phyloP scores from a whole-genome alignment of 305 asterid species.

The Rubia balearica region DNA sequence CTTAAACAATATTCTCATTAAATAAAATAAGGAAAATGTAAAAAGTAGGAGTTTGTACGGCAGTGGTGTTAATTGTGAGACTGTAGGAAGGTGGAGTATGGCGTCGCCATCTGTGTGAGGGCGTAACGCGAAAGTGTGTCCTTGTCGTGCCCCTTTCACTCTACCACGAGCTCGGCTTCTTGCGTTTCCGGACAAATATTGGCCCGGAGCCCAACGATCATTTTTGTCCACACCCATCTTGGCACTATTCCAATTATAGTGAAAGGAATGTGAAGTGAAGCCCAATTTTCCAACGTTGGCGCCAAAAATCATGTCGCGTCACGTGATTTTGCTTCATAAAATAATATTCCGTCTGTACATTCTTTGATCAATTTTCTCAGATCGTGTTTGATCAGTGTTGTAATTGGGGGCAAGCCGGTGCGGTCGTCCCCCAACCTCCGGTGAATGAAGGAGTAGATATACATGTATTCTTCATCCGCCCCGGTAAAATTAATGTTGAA shows the following conservation, averaged over 20 bases:
- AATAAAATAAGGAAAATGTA: not conserved
- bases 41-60: not conserved
- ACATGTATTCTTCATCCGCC: no score
- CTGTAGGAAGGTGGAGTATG: not conserved
- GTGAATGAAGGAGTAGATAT: no score
- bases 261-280: not conserved
- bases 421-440: no score
- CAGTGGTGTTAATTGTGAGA: not conserved
- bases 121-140: constrained; percentile 19
- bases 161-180: constrained; percentile 3
- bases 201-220: not conserved
- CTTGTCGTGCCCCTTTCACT: constrained; percentile 8
- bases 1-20: no score
- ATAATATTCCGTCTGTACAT: no score
- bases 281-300: not conserved
- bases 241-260: not conserved
- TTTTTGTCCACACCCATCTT: not conserved
- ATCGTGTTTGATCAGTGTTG: no score
- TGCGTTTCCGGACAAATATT: not conserved
- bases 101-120: constrained; percentile 9
- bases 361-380: no score
- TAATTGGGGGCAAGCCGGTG: no score
- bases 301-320: not conserved
- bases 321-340: not conserved
- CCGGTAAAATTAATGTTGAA: no score